Evolutionary conservation across 208 protist species (phyloP).

Genomic region (Trichomonas gallinae): DNA sequence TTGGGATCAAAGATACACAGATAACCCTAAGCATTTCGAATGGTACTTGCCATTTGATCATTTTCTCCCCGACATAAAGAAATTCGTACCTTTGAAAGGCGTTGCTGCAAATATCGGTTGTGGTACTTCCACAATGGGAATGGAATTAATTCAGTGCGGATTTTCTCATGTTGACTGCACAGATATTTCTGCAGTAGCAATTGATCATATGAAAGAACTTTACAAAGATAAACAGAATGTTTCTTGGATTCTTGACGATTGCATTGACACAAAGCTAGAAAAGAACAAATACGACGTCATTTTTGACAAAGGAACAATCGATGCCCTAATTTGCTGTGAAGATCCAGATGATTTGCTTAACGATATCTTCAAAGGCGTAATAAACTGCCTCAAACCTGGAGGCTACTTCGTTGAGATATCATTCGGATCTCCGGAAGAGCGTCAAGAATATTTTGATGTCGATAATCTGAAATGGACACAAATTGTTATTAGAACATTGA

Average conservation of each 20-base stretch:
- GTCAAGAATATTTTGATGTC: not conserved
- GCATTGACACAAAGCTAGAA: not conserved
- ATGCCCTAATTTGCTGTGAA: not conserved
- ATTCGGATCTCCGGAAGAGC: not conserved
- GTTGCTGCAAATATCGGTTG: not conserved
- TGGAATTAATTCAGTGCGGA: not conserved
- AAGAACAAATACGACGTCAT: not conserved
- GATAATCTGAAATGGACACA: not conserved
- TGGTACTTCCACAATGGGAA: not conserved
- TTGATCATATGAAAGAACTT: not conserved
- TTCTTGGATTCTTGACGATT: not conserved
- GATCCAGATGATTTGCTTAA: not conserved
- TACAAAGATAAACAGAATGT: not conserved
- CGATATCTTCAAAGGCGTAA: not conserved
- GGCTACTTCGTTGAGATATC: not conserved
- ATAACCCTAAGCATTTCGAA: not conserved
- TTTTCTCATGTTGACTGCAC: not conserved
- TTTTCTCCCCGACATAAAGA: not conserved
- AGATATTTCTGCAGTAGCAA: not conserved
- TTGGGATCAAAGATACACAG: not conserved
- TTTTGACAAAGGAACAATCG: conserved; percentile 1
- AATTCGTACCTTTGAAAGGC: not conserved
- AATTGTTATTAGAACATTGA: not conserved
- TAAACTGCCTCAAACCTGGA: not conserved
- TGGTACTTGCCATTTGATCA: not conserved